Evolutionary conservation across 1,284 basidiomycete genomes (phyloP).

Genomic region (Apiotrichum veenhuisii): DNA sequence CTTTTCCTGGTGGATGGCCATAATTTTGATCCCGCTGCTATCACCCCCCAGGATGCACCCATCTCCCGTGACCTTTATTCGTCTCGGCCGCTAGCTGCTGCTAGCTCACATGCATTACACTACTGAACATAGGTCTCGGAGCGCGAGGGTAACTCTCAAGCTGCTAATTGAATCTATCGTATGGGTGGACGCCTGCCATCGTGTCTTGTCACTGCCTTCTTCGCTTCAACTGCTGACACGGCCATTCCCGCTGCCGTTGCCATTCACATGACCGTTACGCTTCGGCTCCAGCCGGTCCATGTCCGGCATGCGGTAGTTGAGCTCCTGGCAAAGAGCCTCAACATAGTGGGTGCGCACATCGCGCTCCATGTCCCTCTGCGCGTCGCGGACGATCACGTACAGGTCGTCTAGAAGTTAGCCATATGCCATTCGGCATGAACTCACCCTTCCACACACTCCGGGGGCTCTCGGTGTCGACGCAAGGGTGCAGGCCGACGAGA

Average conservation of each 20-base stretch:
- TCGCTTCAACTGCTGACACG: no score
- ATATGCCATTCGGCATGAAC: not conserved
- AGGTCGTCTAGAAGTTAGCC: slow-evolving; percentile 20
- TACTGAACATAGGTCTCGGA: not conserved
- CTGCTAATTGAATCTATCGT: not conserved
- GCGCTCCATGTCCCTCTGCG: slow-evolving; percentile 15
- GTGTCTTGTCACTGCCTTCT: not conserved
- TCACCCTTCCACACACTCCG: slow-evolving; percentile 10
- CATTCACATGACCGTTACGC: no score
- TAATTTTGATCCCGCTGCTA: not conserved
- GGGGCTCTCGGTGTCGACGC: not conserved
- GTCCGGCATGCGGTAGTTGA: not conserved
- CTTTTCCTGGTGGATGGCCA: not conserved
- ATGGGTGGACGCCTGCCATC: not conserved
- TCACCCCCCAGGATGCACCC: not conserved
- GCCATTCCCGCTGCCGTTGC: not conserved
- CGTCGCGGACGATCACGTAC: slow-evolving; percentile 19
- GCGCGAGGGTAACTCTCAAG: not conserved
- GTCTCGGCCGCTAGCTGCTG: not conserved
- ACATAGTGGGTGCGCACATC: slow-evolving; percentile 17
- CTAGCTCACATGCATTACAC: not conserved
- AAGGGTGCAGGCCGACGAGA: slow-evolving; percentile 1
- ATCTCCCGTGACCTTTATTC: not conserved
- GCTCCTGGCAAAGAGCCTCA: slow-evolving; percentile 1
- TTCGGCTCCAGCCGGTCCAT: no score